Evolutionary conservation across 768 basidiomycete species (phyloP).

Genomic region (Tulasnella sp.): DNA sequence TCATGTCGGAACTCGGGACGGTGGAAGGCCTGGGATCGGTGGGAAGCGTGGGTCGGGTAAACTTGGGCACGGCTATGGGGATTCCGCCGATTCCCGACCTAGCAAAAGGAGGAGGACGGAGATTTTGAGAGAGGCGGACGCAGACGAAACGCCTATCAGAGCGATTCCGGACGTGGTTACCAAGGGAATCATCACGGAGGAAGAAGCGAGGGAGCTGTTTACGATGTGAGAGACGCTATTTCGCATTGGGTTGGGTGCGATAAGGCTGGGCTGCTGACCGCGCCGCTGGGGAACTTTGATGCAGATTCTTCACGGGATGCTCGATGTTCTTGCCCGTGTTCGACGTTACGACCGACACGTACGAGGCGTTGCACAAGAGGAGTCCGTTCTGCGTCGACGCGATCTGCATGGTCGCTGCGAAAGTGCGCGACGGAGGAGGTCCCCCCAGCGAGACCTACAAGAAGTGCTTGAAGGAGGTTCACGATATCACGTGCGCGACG

Average conservation of each 20-base stretch:
- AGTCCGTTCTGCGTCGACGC: constrained; percentile 90
- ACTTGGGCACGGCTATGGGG: background rate
- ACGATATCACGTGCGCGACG: constrained; percentile 70
- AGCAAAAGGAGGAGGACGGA: constrained; percentile 60
- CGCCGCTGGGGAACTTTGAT: background rate
- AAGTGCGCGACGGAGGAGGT: constrained; percentile 81
- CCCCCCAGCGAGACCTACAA: constrained; percentile 62
- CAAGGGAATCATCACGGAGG: constrained; percentile 67
- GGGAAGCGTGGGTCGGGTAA: constrained; percentile 6
- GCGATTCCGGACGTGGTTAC: constrained; percentile 51
- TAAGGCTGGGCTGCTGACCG: background rate
- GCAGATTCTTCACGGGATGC: constrained; percentile 85
- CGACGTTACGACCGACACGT: constrained; percentile 72
- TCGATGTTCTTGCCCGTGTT: constrained; percentile 86
- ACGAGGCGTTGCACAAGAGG: constrained; percentile 70
- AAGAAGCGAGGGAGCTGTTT: constrained; percentile 78
- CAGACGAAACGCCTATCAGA: background rate
- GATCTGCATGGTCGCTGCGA: constrained; percentile 88
- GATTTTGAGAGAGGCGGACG: background rate
- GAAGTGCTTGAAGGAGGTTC: constrained; percentile 73
- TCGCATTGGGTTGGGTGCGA: background rate
- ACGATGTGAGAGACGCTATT: constrained; percentile 44
- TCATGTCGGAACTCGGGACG: background rate
- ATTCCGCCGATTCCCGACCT: constrained; percentile 30
- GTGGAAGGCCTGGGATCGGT: background rate